Percentiles rank a stretch among this genome's conserved stretches.
These are phyloP conservation scores for Talaromyces wortmannii DNA, from an alignment of 495 filamentous ascomycete genomes.

Conservation along the genomic window DNA sequence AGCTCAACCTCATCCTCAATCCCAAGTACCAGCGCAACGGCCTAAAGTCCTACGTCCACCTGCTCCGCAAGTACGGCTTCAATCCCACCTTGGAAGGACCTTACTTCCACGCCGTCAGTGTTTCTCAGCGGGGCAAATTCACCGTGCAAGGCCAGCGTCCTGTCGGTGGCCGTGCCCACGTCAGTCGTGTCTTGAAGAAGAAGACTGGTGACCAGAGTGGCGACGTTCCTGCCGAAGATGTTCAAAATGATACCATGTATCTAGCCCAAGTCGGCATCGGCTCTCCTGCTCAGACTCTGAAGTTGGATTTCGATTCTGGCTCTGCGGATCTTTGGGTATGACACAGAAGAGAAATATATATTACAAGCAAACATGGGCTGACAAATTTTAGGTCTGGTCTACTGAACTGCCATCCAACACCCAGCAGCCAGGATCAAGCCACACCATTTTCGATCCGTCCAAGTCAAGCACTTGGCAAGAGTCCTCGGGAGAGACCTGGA, in stretches of 20 bases:
- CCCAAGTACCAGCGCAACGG: slow-evolving; percentile 57
- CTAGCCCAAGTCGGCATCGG: slow-evolving; percentile 62
- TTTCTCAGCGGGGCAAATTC: slow-evolving; percentile 39
- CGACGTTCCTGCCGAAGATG: slow-evolving; percentile 62
- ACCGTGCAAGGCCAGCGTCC: slow-evolving; percentile 17
- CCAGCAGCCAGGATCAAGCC: slow-evolving; percentile 21
- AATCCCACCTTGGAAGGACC: slow-evolving; percentile 63
- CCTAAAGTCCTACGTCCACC: slow-evolving; percentile 64
- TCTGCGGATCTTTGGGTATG: slow-evolving; percentile 74
- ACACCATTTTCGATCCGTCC: slow-evolving; percentile 48
- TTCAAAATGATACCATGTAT: slow-evolving; percentile 68
- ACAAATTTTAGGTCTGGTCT: slow-evolving; percentile 50
- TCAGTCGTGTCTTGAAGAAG: slow-evolving; percentile 45
- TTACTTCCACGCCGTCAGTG: slow-evolving; percentile 44
- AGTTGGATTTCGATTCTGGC: slow-evolving; percentile 71
- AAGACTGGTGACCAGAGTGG: slow-evolving; percentile 34
- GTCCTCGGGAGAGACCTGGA: slow-evolving; percentile 47
- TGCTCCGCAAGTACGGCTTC: slow-evolving; percentile 66
- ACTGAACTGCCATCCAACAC: slow-evolving; percentile 40
- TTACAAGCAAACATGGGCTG: slow-evolving; percentile 9
- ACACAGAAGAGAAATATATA: background rate
- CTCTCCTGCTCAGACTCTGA: slow-evolving; percentile 58
- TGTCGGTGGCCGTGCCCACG: slow-evolving; percentile 37
- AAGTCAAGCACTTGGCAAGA: slow-evolving; percentile 59
- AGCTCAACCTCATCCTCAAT: slow-evolving; percentile 48